Evolutionary conservation across 495 filamentous ascomycete genomes (phyloP).

Genomic region (Lophiotrema nucula): DNA sequence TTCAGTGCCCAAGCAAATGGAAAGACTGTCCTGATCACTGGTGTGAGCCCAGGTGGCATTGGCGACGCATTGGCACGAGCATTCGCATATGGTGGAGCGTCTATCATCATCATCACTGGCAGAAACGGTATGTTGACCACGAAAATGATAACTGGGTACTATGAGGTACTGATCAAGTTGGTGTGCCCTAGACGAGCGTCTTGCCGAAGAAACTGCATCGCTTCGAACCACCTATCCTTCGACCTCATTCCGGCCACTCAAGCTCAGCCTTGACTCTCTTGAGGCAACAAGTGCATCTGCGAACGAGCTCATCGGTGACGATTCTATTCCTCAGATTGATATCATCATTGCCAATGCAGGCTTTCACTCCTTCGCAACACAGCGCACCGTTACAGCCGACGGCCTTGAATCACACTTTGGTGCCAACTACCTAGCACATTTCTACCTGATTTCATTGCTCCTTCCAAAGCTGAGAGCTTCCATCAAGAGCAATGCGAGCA

Average conservation of each 20-base stretch:
- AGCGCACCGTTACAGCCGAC: not conserved
- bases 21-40: constrained; percentile 6
- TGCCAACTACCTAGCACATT: constrained; percentile 6
- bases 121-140: not conserved
- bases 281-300: not conserved
- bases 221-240: not conserved
- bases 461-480: constrained; percentile 3
- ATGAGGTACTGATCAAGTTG: too few relatives aligned
- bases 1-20: not conserved
- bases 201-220: not conserved
- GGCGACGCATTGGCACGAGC: not conserved
- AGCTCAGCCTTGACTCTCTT: constrained; percentile 7
- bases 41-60: not conserved
- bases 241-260: not conserved
- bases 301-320: constrained; percentile 1
- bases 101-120: constrained; percentile 2
- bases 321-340: constrained; percentile 2
- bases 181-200: too few relatives aligned
- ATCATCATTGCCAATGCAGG: constrained; percentile 8
- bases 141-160: too few relatives aligned
- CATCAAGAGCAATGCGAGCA: not conserved
- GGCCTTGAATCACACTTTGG: constrained; percentile 6
- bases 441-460: not conserved
- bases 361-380: not conserved
- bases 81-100: constrained; percentile 1